These are phyloP conservation scores for Heterobasidion occidentale DNA, from an alignment of 1,284 basidiomycete species.

Conservation along the genomic window DNA sequence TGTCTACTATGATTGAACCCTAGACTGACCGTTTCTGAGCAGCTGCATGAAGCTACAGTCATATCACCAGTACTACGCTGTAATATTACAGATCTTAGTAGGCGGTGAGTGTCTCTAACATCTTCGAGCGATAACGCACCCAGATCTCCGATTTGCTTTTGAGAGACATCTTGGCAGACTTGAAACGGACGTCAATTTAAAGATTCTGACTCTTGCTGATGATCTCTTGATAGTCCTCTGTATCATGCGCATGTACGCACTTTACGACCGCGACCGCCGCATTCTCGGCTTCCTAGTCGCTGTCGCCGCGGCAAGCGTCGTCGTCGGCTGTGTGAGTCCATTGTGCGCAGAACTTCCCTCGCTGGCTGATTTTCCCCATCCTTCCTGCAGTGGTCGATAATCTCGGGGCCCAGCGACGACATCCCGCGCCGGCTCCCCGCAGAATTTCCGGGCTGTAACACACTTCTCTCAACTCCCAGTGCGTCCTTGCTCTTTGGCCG, in stretches of 20 bases:
- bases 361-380: not conserved
- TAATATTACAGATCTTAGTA: not conserved
- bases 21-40: not conserved
- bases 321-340: not conserved
- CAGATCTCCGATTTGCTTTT: too few species aligned
- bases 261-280: constrained; percentile 3
- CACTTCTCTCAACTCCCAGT: not conserved
- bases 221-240: not conserved
- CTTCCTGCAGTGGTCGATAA: not conserved
- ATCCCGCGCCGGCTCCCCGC: not conserved
- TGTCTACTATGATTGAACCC: not conserved
- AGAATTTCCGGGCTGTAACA: not conserved
- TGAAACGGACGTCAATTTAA: not conserved
- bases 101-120: not conserved
- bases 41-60: not conserved
- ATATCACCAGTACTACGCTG: constrained; percentile 1
- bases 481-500: not conserved
- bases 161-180: not conserved
- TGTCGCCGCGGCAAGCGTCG: not conserved
- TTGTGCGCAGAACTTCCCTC: not conserved
- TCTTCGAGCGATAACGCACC: too few species aligned
- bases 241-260: constrained; percentile 5
- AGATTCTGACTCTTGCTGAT: not conserved
- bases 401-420: not conserved
- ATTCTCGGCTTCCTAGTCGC: not conserved